These are phyloP conservation scores for Podospora tetraspora DNA, from an alignment of 495 filamentous ascomycete species.

Conservation along the genomic window DNA sequence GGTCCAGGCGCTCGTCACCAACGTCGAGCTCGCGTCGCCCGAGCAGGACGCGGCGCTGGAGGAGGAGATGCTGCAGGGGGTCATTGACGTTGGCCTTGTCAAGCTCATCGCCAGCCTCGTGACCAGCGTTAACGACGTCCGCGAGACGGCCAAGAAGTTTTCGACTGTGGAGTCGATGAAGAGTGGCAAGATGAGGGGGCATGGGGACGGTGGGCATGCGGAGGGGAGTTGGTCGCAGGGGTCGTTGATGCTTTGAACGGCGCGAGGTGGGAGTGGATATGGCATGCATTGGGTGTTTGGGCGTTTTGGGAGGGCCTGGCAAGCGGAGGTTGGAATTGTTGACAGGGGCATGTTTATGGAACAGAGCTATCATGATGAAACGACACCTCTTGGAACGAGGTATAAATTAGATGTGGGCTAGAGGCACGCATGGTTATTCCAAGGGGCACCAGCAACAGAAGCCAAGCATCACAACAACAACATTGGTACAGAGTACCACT, in stretches of 20 bases:
- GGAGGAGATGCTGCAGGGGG: slow-evolving; percentile 58
- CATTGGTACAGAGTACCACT: not conserved
- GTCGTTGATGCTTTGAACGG: not conserved
- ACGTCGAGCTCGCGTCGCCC: slow-evolving; percentile 56
- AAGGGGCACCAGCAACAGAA: not conserved
- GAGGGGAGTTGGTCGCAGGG: not conserved
- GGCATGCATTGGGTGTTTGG: slow-evolving; percentile 8
- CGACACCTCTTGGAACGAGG: not conserved
- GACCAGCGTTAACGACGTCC: slow-evolving; percentile 57
- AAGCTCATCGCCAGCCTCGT: slow-evolving; percentile 64
- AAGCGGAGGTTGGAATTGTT: not conserved
- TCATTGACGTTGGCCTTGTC: slow-evolving; percentile 72
- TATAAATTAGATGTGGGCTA: not conserved
- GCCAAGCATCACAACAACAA: not conserved
- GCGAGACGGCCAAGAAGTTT: slow-evolving; percentile 69
- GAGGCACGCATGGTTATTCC: not conserved
- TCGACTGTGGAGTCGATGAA: slow-evolving; percentile 51
- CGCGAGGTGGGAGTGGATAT: not conserved
- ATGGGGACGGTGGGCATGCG: not conserved
- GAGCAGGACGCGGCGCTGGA: slow-evolving; percentile 49
- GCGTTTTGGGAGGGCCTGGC: not conserved
- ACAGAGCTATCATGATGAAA: not conserved
- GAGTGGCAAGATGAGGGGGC: not conserved
- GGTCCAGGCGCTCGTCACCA: slow-evolving; percentile 58
- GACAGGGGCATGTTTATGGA: not conserved